Base-by-base conservation (phyloP, 2,329 filamentous ascomycete genomes). In the Sporothrix protearum region DNA sequence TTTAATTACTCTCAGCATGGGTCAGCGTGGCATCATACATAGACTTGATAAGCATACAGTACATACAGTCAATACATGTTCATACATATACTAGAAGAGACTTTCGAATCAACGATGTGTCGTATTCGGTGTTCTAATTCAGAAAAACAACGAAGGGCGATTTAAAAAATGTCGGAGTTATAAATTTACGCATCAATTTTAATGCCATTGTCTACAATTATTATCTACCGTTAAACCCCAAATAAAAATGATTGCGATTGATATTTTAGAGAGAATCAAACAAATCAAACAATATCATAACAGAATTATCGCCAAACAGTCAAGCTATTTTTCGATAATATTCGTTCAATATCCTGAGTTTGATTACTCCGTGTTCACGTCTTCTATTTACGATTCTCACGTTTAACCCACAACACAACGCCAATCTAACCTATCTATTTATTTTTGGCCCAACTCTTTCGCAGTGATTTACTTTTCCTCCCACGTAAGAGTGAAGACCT, bases 401-500 rank as follows among this genome's bases (percentile, higher is more conserved):
- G 28, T 28, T 30, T 28, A 51, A 7, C 16, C 25, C 28, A 51
- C 47, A 55, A n/a, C 45, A 25, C 42, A 36, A 53, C 47, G 42
- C 47, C 39, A 8, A 25, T 49, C 63, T 33, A 49, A 53, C 45
- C 42, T 33, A 36, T 67, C 63, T 33, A 19, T 49, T 39, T 33
- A 19, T 49, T 39, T 30, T n/a, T 9, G 42, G 10, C 19, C 12
- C 22, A 5, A 16, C 33, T n/a, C 9, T 8, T 25, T 33, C 42
- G 8, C 39, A 14, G 30, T 25, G 2, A 53, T 63, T 19, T 69
- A 72, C 39, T 30, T 67, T 19, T 57, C 47, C 33, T 68, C 76
- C 82, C 81, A 83, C 3, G 72, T 77, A 74, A 85, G 71, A 69
- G 79, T 84, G 57, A 83, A 84, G 10, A 84, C 80, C 53, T 80